Conservation (phyloP, 495 filamentous ascomycete genomes). For the Darksidea phi region DNA sequence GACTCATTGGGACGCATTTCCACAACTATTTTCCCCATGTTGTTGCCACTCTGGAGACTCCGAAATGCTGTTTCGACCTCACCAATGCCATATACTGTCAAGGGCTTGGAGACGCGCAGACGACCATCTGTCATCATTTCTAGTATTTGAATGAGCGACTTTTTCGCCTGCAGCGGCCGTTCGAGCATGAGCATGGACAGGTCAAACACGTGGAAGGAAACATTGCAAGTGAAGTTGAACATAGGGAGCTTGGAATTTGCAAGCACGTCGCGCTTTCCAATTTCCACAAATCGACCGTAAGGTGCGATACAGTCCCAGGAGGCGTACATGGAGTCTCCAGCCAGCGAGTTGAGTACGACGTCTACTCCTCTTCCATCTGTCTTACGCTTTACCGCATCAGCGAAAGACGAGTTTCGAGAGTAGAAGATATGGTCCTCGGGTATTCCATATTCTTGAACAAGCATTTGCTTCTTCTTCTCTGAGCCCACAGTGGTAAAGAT, state of each 20-base stretch:
- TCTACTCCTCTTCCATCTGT: slow-evolving; percentile 61
- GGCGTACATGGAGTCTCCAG: slow-evolving; percentile 44
- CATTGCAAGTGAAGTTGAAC: slow-evolving; percentile 43
- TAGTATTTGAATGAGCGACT: too few relatives aligned
- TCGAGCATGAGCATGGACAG: too few relatives aligned
- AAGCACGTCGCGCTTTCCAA: slow-evolving; percentile 54
- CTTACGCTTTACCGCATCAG: slow-evolving; percentile 46
- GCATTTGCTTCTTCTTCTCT: slow-evolving; percentile 16
- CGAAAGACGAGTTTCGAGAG: slow-evolving; percentile 37
- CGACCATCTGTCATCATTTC: too few relatives aligned
- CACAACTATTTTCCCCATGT: too few relatives aligned
- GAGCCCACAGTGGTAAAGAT: slow-evolving; percentile 38
- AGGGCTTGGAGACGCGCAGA: too few relatives aligned
- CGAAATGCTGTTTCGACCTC: too few relatives aligned
- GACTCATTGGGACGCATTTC: too few relatives aligned
- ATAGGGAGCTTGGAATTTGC: slow-evolving; percentile 32
- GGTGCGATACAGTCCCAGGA: slow-evolving; percentile 54
- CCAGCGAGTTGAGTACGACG: slow-evolving; percentile 60
- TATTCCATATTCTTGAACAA: slow-evolving; percentile 5
- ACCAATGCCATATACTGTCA: too few relatives aligned
- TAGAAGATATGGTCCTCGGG: slow-evolving; percentile 23
- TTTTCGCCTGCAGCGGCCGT: too few relatives aligned
- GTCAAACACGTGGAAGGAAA: slow-evolving; percentile 27
- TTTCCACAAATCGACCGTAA: slow-evolving; percentile 60
- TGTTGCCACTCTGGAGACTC: too few relatives aligned